phyloP scores from a whole-genome alignment of 1,284 basidiomycete genomes.

The Ceratobasidium papillatum region DNA sequence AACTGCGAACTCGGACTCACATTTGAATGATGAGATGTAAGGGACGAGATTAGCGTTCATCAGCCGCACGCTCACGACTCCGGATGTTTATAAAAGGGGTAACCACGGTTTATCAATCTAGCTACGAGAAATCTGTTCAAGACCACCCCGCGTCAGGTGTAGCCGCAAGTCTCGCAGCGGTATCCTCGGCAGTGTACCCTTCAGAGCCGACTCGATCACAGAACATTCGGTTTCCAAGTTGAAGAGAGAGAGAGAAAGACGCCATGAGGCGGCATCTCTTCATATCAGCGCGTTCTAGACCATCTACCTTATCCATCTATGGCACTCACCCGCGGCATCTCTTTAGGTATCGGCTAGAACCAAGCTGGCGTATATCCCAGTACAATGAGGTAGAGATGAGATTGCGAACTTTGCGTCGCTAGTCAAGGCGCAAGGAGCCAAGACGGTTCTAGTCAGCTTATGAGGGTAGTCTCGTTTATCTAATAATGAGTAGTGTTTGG shows the following conservation, averaged over 20 bases:
- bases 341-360: slow-evolving; percentile 22
- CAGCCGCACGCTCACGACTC: not conserved
- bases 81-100: not conserved
- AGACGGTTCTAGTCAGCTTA: slow-evolving; percentile 47
- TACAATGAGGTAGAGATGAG: slow-evolving; percentile 49
- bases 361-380: slow-evolving; percentile 47
- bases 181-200: not conserved
- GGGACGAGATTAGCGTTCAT: not conserved
- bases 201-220: not conserved
- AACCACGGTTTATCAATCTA: not conserved
- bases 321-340: not conserved
- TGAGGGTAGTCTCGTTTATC: slow-evolving; percentile 45
- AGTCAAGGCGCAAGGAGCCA: slow-evolving; percentile 45
- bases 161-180: not conserved
- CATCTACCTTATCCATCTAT: not conserved
- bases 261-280: slow-evolving; percentile 2
- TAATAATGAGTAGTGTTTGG: no score
- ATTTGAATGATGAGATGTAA: not conserved
- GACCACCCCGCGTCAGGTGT: not conserved
- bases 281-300: not conserved
- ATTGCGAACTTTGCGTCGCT: slow-evolving; percentile 46
- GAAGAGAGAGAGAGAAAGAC: not conserved
- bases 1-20: not conserved
- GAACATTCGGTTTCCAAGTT: slow-evolving; percentile 5
- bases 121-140: not conserved